Evolutionary conservation across 108 stramenopile genomes (phyloP), one percentile per base, ranked within the genome.

Genomic region (Fragilariopsis cylindrus): DNA sequence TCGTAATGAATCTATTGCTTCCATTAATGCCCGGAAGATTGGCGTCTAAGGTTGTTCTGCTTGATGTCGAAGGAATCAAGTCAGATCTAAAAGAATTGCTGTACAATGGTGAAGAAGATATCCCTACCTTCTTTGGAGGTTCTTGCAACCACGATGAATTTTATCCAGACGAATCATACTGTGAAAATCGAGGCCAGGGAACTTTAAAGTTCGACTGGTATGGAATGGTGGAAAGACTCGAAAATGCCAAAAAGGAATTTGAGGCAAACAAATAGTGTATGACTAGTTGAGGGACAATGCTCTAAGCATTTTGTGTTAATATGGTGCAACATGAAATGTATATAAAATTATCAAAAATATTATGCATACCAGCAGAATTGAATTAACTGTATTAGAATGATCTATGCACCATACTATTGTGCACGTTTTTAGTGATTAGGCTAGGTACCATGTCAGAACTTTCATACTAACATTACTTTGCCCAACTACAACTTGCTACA

Each of bases 11-110:
- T 71, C 78, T 96, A 16, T 73, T 92, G 62, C 71, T 93, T 67
- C 94, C 94, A 0, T 81, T 96, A 30, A 93, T 96, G 94, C 94
- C 94, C 18, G 90, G 92, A 16, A 81, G 91, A 39, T 66, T 96
- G 58, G 80, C 89, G 18, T 84, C 85, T 52, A 96, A 96, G 71
- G 86, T 96, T 54, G 55, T 86, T 19, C 71, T 96, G 78, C 71
- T 87, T 65, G 88, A 83, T 62, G 11, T 79, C 49, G 89, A 84
- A 11, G 83, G 80, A 30, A 77, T 86, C 18, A 63, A 75, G 43
- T 70, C 73, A n/a, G 83, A 87, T 54, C 67, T 96, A 42, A 70
- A 60, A 50, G 88, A 83, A 3, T 68, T 92, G 73, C 74, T 96
- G 69, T 55, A 85, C 75, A 75, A 95, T 73, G 92, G 94, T n/a